Evolutionary conservation across 192 early-diverging fungal genomes (phyloP), one percentile per base, ranked within the genome.

Genomic region (Coemansia asiatica): DNA sequence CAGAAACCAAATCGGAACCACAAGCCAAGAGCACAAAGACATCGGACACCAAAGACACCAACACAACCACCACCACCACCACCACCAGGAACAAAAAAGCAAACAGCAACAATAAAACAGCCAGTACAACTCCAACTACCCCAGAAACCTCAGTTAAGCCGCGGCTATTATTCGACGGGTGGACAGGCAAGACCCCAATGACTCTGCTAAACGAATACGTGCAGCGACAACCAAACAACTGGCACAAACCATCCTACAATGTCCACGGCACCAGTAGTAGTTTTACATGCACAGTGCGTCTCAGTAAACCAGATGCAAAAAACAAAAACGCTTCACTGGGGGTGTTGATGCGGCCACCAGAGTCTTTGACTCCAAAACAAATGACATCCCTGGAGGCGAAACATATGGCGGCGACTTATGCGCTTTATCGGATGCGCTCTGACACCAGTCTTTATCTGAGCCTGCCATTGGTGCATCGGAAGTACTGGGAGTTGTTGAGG

Each of bases 151-250:
- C 49, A 61, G 59, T 19, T 46, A 54, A 63, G 55, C 16, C 27
- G 22, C 7, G 56, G 19, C 19, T 54, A 22, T 26, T 81, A 23
- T 94, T 94, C 72, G 88, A 85, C 25, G 85, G 85, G 26, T 93
- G 92, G 94, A 95, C 92, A 0, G 94, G 94, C 44, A 96, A 96
- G 61, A 91, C 91, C 0, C 93, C 94, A 0, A 83, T 87, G 3
- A 85, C 85, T 3, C 71, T 94, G 4, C 79, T 96, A 2, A 83
- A 92, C 70, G 94, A 94, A 64, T 87, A 89, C 55, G 89, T 88
- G 70, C 93, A 90, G 63, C 56, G 57, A 5, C 76, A 76, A 38
- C 69, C 77, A n/a, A n/a, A n/a, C 18, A 85, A 75, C 21, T 94
- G 92, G 93, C 81, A 87, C 49, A 88, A 91, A 38, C 86, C 90